Conservation (phyloP, 106 monocot species). For the Narthecium ossifragum region DNA sequence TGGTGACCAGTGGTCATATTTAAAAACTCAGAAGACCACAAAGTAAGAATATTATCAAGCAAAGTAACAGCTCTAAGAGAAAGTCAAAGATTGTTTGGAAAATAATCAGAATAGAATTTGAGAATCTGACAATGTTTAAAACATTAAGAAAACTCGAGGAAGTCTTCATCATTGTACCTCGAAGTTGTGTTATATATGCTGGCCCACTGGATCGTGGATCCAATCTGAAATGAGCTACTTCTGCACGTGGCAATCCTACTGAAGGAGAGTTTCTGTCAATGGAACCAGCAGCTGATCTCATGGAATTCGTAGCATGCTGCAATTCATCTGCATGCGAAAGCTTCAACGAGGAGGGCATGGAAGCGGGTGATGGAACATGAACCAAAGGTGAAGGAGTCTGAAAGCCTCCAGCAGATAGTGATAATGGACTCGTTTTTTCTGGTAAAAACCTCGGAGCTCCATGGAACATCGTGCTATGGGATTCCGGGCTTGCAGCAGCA, state of each 20-base stretch:
- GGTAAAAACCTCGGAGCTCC: slow-evolving; percentile 37
- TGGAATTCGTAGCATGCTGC: slow-evolving; percentile 9
- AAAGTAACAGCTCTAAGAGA: too few relatives aligned
- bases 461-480: slow-evolving; percentile 19
- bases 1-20: too few relatives aligned
- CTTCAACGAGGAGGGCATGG: slow-evolving; percentile 23
- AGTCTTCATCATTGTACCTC: slow-evolving; percentile 30
- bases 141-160: too few relatives aligned
- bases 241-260: slow-evolving; percentile 3
- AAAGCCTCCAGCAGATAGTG: slow-evolving; percentile 27
- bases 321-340: slow-evolving; percentile 20
- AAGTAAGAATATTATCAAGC: too few relatives aligned
- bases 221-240: slow-evolving; percentile 22
- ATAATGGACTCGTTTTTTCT: slow-evolving; percentile 25
- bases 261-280: slow-evolving; percentile 7
- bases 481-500: slow-evolving; percentile 16
- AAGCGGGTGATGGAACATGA: slow-evolving; percentile 18
- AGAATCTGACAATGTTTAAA: too few relatives aligned
- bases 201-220: slow-evolving; percentile 28
- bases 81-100: background rate
- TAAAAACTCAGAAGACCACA: too few relatives aligned
- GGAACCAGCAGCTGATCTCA: slow-evolving; percentile 16
- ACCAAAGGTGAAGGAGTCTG: slow-evolving; percentile 19
- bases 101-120: too few relatives aligned
- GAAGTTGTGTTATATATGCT: slow-evolving; percentile 21